Conservation (phyloP, 192 early-diverging fungal genomes). For the Coemansia sp. region DNA sequence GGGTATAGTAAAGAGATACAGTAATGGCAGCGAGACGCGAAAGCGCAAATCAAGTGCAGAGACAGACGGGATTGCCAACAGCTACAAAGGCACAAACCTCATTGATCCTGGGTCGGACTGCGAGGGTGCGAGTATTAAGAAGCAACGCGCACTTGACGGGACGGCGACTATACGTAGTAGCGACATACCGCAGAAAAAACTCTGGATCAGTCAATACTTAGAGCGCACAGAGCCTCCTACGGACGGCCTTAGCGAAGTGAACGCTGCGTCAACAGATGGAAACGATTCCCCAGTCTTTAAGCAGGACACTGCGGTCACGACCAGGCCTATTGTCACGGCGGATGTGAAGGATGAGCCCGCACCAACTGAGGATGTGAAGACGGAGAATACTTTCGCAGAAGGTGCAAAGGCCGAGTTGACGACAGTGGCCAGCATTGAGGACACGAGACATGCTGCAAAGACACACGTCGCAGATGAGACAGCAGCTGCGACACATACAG, state of each 20-base stretch:
- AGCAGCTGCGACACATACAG: not conserved
- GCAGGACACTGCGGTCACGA: not conserved
- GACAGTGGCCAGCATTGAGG: not conserved
- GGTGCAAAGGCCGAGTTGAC: not conserved
- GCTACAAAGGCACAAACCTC: not conserved
- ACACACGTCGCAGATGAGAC: not conserved
- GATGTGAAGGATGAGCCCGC: not conserved
- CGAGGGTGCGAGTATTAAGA: conserved; percentile 17
- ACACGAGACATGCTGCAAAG: not conserved
- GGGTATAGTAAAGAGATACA: not conserved
- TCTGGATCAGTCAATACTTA: conserved; percentile 51
- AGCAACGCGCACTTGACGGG: conserved; percentile 15
- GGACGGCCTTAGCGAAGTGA: not conserved
- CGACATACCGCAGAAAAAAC: conserved; percentile 44
- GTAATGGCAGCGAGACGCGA: conserved; percentile 13
- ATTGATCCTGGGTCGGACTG: conserved; percentile 2
- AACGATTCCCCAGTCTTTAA: not conserved
- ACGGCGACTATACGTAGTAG: not conserved
- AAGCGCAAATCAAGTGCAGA: conserved; percentile 33
- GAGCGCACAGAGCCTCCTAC: conserved; percentile 11
- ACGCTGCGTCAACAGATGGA: not conserved
- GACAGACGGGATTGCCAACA: not conserved
- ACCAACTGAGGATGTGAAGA: not conserved
- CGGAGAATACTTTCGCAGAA: not conserved
- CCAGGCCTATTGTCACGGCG: not conserved